phyloP scores from a whole-genome alignment of 768 basidiomycete species.

The Stropharia rugosoannulata region DNA sequence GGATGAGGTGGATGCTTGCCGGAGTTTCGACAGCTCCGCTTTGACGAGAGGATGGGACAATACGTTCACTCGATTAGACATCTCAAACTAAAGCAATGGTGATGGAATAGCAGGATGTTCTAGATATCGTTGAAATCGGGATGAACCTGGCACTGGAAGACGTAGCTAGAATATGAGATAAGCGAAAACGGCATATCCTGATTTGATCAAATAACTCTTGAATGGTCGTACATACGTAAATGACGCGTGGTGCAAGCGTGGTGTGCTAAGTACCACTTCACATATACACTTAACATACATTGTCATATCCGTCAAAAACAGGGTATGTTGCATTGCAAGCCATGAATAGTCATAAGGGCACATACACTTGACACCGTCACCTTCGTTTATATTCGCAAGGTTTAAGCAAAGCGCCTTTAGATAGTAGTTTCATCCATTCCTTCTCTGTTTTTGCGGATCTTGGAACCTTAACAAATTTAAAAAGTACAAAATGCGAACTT shows the following conservation, averaged over 20 bases:
- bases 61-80: conserved; percentile 42
- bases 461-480: conserved; percentile 71
- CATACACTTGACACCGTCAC: conserved; percentile 30
- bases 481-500: conserved; percentile 75
- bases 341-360: too few relatives aligned
- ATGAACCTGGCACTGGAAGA: too few relatives aligned
- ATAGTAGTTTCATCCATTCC: conserved; percentile 59
- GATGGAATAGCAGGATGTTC: background rate
- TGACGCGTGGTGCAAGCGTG: background rate
- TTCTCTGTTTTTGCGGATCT: conserved; percentile 46
- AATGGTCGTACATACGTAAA: background rate
- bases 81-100: conserved; percentile 1
- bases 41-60: conserved; percentile 74
- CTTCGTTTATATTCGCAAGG: conserved; percentile 93
- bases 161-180: background rate
- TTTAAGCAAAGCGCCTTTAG: conserved; percentile 62
- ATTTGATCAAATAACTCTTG: background rate
- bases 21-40: conserved; percentile 69
- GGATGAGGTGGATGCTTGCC: conserved; percentile 55
- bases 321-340: too few relatives aligned
- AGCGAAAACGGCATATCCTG: background rate
- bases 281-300: too few relatives aligned
- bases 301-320: too few relatives aligned
- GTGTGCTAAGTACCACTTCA: too few relatives aligned
- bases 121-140: background rate